Evolutionary conservation across 1,284 basidiomycete genomes (phyloP).

Genomic region (Somion occarium): DNA sequence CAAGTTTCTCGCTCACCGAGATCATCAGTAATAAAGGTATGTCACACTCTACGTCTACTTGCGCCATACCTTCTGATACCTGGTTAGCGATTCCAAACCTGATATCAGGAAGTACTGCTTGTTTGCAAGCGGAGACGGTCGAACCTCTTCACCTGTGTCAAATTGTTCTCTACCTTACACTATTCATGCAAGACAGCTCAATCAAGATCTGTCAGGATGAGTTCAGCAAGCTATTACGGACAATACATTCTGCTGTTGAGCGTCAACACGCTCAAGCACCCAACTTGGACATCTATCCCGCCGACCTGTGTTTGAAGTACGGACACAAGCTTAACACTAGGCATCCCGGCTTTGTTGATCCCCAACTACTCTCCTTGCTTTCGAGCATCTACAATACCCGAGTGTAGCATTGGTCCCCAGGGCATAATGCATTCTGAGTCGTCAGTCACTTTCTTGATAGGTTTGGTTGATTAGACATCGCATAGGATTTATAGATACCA

Average conservation of each 20-base stretch:
- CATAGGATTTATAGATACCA: too few species aligned
- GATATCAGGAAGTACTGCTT: background rate
- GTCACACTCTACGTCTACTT: background rate
- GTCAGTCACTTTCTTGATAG: too few species aligned
- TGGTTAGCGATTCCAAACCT: background rate
- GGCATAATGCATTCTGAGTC: too few species aligned
- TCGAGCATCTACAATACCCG: too few species aligned
- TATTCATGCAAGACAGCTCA: background rate
- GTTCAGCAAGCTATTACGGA: background rate
- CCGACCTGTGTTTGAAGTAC: background rate
- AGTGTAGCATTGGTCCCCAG: too few species aligned
- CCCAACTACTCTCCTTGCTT: too few species aligned
- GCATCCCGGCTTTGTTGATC: background rate
- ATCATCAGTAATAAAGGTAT: background rate
- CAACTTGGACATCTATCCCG: background rate
- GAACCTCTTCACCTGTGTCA: constrained; percentile 4
- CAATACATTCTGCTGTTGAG: background rate
- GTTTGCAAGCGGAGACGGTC: background rate
- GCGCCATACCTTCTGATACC: background rate
- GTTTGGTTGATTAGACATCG: too few species aligned
- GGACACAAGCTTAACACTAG: background rate
- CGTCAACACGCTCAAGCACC: background rate
- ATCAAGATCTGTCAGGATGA: background rate
- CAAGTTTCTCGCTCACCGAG: background rate
- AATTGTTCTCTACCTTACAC: background rate